Evolutionary conservation across 129 eudicot genomes (phyloP), one percentile per base, ranked within the genome.

Genomic region (Arctium minus): DNA sequence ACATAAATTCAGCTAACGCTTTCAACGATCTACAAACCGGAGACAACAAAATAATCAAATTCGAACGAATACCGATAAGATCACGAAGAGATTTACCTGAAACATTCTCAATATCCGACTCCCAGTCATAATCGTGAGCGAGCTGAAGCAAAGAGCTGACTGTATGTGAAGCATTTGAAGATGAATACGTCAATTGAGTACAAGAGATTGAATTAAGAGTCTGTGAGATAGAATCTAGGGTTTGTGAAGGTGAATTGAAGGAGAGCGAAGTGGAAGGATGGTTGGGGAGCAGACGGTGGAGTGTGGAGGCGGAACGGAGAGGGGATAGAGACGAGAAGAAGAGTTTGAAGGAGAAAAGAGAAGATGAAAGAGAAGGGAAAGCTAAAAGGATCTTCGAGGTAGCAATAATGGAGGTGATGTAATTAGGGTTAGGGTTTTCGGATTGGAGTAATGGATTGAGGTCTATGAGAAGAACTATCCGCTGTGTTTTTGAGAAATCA

Each of bases 1-100:
- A 80, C 87, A 92, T 67, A 88, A 62, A 95, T 12, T 90, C 88
- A 84, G 85, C 84, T 65, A 90, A 82, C 9, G 67, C 68, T 27
- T 76, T 56, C 73, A 88, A 32, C 5, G 92, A 87, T 44, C 74
- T 73, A 85, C 88, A 76, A 78, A 89, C 73, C 6, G 97, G 92
- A 10, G 99, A 93, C 87, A 96, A 69, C 83, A 96, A 60, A 46
- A 96, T 79, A 85, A 96, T 85, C 92, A 96, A 79, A 96, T 90
- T 96, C 0, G 93, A 88, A 5, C 76, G 85, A 56, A 91, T 40
- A 76, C 8, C 35, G 1, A 79, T 38, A 40, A 76, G 70, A 74
- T 71, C 60, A 15, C 29, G 29, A 2, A 36, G 35, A 11, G n/a
- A 17, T 72, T 40, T 88, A 87, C 90, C 93, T 56, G 80, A 42